Evolutionary conservation across 2,329 filamentous ascomycete genomes (phyloP), one percentile per base, ranked within the genome.

Genomic region (Calonectria crousiana): DNA sequence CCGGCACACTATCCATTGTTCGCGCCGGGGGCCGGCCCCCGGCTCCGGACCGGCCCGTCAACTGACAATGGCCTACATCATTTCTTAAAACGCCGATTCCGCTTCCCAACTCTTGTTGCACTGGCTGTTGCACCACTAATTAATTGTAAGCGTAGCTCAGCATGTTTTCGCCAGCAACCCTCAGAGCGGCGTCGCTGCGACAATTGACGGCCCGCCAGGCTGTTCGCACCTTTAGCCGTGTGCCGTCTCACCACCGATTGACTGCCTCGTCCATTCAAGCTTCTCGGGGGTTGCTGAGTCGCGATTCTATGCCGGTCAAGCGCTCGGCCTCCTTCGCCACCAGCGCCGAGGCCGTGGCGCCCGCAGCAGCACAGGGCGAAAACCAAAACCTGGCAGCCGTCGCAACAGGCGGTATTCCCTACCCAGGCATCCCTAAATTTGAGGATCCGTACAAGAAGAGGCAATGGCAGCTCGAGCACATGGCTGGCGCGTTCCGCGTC

Each of bases 371-470:
- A 1, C 74, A 74, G 44, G 69, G 73, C 9, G 73, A 72, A 28
- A 81, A 80, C 67, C 62, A 76, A 32, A 78, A 78, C 76, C 79
- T 81, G 66, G 78, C 79, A 2, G 79, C 79, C 32, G 76, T 81
- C 56, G 76, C 78, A 34, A 82, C 81, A 2, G 82, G 82, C 0
- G 82, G 82, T 20, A 82, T 81, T 16, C 76, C 77, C 0, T 80
- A 90, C 32, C 84, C 86, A 14, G 88, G 90, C 11, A 91, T 93
- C 26, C 91, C 92, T 3, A 86, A 84, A 49, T 92, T 92, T 79
- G 83, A 86, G 5, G 85, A 87, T 30, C 87, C 72, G 89, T 89
- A 83, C 44, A 71, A 79, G 44, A 81, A 83, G 58, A 81, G 84
- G 0, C 77, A 77, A 71, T 86, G 84, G 82, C 83, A 84, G 73